A percentile compares a stretch with the other conserved stretches of the same genome.
phyloP scores from a whole-genome alignment of 2,329 filamentous ascomycete species.

The Biscogniauxia marginata region DNA sequence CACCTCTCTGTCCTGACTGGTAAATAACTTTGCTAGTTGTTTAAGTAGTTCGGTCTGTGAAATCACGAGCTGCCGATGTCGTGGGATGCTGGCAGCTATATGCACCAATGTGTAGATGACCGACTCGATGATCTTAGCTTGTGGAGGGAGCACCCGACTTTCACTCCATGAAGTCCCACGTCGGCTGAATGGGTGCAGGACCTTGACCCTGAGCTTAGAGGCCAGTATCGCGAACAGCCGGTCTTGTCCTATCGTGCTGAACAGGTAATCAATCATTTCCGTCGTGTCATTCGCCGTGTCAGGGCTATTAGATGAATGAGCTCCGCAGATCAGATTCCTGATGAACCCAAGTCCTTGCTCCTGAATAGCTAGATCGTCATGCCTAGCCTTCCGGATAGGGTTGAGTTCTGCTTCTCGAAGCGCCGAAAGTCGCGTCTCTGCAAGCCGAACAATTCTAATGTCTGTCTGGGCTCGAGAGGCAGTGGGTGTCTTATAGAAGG shows the following conservation, averaged over 20 bases:
- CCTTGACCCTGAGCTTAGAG: slow-evolving; percentile 68
- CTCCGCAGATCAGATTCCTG: slow-evolving; percentile 78
- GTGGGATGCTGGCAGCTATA: slow-evolving; percentile 77
- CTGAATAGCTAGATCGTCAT: slow-evolving; percentile 81
- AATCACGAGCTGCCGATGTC: slow-evolving; percentile 75
- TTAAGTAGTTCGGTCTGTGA: slow-evolving; percentile 74
- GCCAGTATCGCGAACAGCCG: slow-evolving; percentile 78
- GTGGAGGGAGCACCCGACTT: slow-evolving; percentile 53
- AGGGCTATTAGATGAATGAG: slow-evolving; percentile 47
- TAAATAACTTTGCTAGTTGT: slow-evolving; percentile 70
- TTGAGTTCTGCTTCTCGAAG: slow-evolving; percentile 68
- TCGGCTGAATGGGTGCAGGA: slow-evolving; percentile 52
- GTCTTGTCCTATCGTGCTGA: slow-evolving; percentile 72
- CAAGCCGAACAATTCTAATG: slow-evolving; percentile 42
- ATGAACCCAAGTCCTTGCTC: slow-evolving; percentile 89
- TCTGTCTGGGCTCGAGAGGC: slow-evolving; percentile 13
- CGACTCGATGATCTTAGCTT: slow-evolving; percentile 70
- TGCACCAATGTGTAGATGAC: slow-evolving; percentile 84
- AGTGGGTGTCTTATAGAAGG: slow-evolving; percentile 16
- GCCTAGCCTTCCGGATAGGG: slow-evolving; percentile 64
- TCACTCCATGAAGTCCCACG: slow-evolving; percentile 38
- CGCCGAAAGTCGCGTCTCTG: slow-evolving; percentile 47
- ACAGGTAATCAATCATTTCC: slow-evolving; percentile 82
- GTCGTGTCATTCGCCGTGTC: slow-evolving; percentile 50
- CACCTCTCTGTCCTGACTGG: slow-evolving; percentile 70